A percentile compares a stretch with the other conserved stretches of the same genome.
phyloP scores from a whole-genome alignment of 2,329 filamentous ascomycete genomes.

The Paramyrothecium roridum region DNA sequence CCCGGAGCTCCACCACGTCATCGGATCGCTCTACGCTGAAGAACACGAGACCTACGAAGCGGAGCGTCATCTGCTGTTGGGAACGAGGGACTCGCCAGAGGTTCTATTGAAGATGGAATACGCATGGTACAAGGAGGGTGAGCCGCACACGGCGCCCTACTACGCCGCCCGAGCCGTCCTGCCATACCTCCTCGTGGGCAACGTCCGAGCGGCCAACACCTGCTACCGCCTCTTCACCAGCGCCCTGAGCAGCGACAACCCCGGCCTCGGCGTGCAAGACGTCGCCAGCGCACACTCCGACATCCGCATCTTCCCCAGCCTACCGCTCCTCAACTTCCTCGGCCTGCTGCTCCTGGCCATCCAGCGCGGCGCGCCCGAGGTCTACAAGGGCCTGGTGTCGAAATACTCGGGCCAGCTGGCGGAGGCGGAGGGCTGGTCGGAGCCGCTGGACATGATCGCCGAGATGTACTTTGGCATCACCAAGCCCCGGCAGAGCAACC shows the following conservation, averaged over 20 bases:
- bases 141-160: slow-evolving; percentile 79
- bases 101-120: slow-evolving; percentile 83
- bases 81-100: slow-evolving; percentile 83
- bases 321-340: slow-evolving; percentile 95
- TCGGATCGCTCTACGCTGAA: slow-evolving; percentile 83
- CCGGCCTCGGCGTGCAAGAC: slow-evolving; percentile 69
- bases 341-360: slow-evolving; percentile 79
- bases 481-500: slow-evolving; percentile 85
- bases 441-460: slow-evolving; percentile 79
- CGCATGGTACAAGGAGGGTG: slow-evolving; percentile 87
- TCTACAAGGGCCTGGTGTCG: slow-evolving; percentile 76
- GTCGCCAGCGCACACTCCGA: slow-evolving; percentile 74
- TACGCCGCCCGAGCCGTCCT: slow-evolving; percentile 86
- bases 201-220: slow-evolving; percentile 83
- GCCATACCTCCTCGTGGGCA: slow-evolving; percentile 87
- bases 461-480: slow-evolving; percentile 97
- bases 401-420: slow-evolving; percentile 80
- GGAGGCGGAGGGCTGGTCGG: slow-evolving; percentile 76
- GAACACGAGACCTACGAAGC: slow-evolving; percentile 92
- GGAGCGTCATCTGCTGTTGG: slow-evolving; percentile 83
- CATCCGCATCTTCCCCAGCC: slow-evolving; percentile 77
- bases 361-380: slow-evolving; percentile 72
- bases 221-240: slow-evolving; percentile 65
- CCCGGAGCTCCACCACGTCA: slow-evolving; percentile 90
- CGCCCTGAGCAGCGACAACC: slow-evolving; percentile 35